Evolutionary conservation across 495 filamentous ascomycete genomes (phyloP).

Genomic region (Aspergillus conjunctus): DNA sequence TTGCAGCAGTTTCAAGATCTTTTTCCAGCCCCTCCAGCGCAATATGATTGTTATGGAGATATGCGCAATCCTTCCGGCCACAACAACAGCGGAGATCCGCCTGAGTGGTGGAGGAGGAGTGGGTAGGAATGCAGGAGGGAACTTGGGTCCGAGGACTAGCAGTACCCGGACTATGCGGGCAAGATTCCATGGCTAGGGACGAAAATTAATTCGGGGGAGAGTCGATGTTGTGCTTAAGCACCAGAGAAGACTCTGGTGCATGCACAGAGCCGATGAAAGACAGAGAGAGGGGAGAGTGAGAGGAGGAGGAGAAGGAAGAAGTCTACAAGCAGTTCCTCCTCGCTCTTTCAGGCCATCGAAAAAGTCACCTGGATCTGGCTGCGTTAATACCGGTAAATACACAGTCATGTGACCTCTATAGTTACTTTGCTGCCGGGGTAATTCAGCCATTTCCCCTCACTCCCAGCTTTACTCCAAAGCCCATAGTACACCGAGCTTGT

Average conservation of each 20-base stretch:
- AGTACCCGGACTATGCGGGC: constrained; percentile 32
- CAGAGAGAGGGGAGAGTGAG: background rate
- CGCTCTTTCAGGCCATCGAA: background rate
- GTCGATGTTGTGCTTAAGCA: background rate
- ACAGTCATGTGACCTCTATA: background rate
- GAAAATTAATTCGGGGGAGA: background rate
- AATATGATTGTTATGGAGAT: constrained; percentile 74
- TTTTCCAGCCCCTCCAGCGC: constrained; percentile 80
- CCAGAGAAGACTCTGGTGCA: constrained; percentile 1
- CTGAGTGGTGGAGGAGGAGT: constrained; percentile 32
- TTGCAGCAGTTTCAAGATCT: constrained; percentile 80
- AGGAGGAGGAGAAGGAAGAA: constrained; percentile 1
- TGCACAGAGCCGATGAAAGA: background rate
- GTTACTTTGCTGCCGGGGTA: background rate
- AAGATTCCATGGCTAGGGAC: constrained; percentile 36
- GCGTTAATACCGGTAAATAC: background rate
- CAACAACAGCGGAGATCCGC: constrained; percentile 72
- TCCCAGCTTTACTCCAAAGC: background rate
- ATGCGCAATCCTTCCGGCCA: constrained; percentile 76
- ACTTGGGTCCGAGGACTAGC: constrained; percentile 10
- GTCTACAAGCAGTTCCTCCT: background rate
- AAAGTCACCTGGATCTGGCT: constrained; percentile 4
- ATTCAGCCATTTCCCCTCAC: background rate
- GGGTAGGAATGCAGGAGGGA: constrained; percentile 43
- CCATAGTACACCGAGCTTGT: no score